These are phyloP conservation scores for Cadophora sp. DNA, from an alignment of 2,329 filamentous ascomycete genomes.

Conservation along the genomic window DNA sequence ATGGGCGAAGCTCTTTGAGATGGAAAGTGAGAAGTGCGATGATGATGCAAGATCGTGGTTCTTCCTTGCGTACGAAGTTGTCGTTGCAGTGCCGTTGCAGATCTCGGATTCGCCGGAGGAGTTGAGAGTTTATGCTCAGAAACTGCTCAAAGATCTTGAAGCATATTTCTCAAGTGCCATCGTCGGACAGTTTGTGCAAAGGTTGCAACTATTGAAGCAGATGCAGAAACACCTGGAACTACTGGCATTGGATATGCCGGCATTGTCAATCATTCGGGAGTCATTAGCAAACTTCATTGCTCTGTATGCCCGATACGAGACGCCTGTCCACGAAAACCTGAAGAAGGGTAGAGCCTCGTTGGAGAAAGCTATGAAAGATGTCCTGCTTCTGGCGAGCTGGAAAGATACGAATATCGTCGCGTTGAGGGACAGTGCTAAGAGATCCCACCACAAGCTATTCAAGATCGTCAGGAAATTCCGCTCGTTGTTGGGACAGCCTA, in stretches of 20 bases:
- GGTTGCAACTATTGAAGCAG: conserved; percentile 73
- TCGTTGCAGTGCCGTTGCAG: conserved; percentile 76
- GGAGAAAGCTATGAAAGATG: conserved; percentile 92
- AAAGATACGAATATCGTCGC: conserved; percentile 96
- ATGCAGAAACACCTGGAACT: conserved; percentile 69
- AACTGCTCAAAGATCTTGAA: conserved; percentile 77
- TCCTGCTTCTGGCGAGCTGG: conserved; percentile 95
- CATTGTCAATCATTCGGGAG: conserved; percentile 62
- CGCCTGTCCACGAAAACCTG: conserved; percentile 68
- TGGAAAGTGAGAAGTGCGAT: conserved; percentile 77
- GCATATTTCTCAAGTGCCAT: conserved; percentile 81
- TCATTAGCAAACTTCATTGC: conserved; percentile 78
- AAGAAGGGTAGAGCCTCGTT: conserved; percentile 71
- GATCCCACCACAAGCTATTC: conserved; percentile 91
- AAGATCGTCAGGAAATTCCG: conserved; percentile 91
- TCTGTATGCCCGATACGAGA: conserved; percentile 76
- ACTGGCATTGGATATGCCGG: conserved; percentile 63
- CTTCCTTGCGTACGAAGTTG: conserved; percentile 92
- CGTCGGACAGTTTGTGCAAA: conserved; percentile 78
- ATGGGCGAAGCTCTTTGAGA: conserved; percentile 87
- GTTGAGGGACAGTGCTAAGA: conserved; percentile 85
- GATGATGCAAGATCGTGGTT: conserved; percentile 90
- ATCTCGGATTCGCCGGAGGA: conserved; percentile 65
- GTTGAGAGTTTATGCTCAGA: conserved; percentile 67
- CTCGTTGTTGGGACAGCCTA: conserved; percentile 75